Evolutionary conservation across 1,284 basidiomycete genomes (phyloP).

Genomic region (Puccinia triticina): DNA sequence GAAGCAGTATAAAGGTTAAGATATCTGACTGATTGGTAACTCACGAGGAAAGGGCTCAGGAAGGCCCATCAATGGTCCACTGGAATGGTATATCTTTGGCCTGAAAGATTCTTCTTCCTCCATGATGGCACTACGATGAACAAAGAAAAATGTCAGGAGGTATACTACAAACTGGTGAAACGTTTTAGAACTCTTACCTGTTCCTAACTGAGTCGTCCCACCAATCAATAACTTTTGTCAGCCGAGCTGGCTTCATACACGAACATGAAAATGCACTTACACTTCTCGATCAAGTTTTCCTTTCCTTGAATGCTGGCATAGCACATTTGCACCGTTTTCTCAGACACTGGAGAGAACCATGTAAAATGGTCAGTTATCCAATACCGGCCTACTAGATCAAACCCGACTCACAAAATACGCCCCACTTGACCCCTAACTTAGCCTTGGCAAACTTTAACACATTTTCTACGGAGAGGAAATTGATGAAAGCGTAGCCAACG

Average conservation of each 20-base stretch:
- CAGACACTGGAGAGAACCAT: conserved; percentile 76
- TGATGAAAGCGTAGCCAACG: conserved; percentile 62
- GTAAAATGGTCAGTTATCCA: conserved; percentile 21
- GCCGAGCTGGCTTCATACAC: conserved; percentile 8
- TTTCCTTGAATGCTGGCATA: conserved; percentile 77
- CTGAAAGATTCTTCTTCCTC: conserved; percentile 77
- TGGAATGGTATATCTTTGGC: conserved; percentile 79
- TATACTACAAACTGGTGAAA: background rate
- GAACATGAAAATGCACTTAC: conserved; percentile 21
- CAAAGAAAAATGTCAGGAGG: background rate
- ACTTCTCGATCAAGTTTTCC: conserved; percentile 61
- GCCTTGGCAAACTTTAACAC: conserved; percentile 73
- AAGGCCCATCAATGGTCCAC: conserved; percentile 71
- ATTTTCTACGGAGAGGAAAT: conserved; percentile 72
- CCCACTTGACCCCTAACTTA: conserved; percentile 77
- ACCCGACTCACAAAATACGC: conserved; percentile 59
- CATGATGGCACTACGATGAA: conserved; percentile 65
- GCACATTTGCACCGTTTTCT: conserved; percentile 81
- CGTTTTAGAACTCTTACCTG: conserved; percentile 57
- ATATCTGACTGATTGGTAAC: background rate
- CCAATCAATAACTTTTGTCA: conserved; percentile 29
- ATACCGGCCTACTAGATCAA: conserved; percentile 11
- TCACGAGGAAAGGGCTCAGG: conserved; percentile 73
- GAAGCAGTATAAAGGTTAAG: background rate
- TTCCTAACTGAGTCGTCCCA: conserved; percentile 13